Evolutionary conservation across 306 rosid species (phyloP).

Genomic region (Notholithocarpus densiflorus): DNA sequence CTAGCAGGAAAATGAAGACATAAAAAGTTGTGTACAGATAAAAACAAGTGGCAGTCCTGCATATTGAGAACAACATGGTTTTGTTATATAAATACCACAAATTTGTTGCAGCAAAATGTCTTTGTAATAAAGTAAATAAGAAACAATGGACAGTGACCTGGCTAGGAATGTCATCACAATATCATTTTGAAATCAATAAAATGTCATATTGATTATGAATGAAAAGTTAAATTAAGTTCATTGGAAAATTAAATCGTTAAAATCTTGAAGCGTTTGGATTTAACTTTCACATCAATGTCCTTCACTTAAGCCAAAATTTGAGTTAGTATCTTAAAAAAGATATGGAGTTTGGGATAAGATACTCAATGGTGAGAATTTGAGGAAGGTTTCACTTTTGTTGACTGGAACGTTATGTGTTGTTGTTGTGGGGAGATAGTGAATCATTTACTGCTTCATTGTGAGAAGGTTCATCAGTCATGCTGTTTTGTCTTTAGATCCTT

Average conservation of each 20-base stretch:
- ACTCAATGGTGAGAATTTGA: no score
- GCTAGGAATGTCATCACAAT: not conserved
- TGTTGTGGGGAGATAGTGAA: no score
- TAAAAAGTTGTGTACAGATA: not conserved
- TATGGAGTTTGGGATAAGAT: no score
- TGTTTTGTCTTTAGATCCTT: no score
- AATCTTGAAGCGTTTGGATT: not conserved
- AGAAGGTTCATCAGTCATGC: no score
- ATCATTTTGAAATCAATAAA: not conserved
- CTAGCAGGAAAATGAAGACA: not conserved
- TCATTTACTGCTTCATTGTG: no score
- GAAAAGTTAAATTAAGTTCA: not conserved
- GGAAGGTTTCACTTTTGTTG: no score
- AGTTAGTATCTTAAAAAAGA: not conserved
- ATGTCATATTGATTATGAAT: not conserved
- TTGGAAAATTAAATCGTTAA: not conserved
- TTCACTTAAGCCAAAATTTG: not conserved
- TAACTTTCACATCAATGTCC: not conserved
- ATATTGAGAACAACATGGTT: not conserved
- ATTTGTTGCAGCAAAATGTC: not conserved
- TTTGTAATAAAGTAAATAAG: not conserved
- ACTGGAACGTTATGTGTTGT: no score
- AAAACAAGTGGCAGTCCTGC: not conserved
- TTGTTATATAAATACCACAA: not conserved
- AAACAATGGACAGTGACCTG: not conserved